Base-by-base conservation (phyloP, 1,284 basidiomycete genomes). In the Peniophora sp. region DNA sequence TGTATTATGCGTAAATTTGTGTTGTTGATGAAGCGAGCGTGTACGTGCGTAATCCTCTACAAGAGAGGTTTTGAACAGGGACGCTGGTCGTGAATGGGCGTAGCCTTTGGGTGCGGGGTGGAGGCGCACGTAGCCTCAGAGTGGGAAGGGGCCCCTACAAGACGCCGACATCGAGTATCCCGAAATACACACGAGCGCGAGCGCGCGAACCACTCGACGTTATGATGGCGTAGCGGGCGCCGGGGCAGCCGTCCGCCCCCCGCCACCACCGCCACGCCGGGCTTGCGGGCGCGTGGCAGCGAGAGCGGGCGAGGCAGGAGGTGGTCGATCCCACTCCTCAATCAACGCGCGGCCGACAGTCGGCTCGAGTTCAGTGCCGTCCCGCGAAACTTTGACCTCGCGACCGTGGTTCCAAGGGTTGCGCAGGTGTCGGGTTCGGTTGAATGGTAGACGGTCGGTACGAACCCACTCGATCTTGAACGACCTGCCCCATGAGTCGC, bases 381-480 rank as follows among this genome's bases (percentile, higher is more conserved):
- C 93, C 50, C 92, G 75, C 11, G 91, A 96, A 10, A 94, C 85
- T 72, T 95, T 96, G 56, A 96, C 81, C 64, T 96, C 92, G 47
- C 89, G 75, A 55, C 89, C 89, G 61, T 92, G 84, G 57, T 96
- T 95, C 94, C 93, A 97, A 0, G 89, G 89, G 61, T 97, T 97
- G 38, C 92, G 82, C 49, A 96, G 66, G 61, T 92, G 86, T 43
- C 85, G 77, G 24, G 89, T 89, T 47, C 79, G 78, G 57, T 74
- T 72, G 67, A 97, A 96, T 1, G 90, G 83, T n/a, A 97, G 65
- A 3, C 79, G 76, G 6, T 79, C 71, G 0, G 83, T 86, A 56
- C 79, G 79, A 49, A 95, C 62, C 95, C 95, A 98, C 59, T 94
- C 79, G 23, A 98, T 71, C 53, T 77, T 76, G 74, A 98, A 97